Base-by-base conservation (phyloP, 805 yeast genomes). In the Myxozyma geophila region DNA sequence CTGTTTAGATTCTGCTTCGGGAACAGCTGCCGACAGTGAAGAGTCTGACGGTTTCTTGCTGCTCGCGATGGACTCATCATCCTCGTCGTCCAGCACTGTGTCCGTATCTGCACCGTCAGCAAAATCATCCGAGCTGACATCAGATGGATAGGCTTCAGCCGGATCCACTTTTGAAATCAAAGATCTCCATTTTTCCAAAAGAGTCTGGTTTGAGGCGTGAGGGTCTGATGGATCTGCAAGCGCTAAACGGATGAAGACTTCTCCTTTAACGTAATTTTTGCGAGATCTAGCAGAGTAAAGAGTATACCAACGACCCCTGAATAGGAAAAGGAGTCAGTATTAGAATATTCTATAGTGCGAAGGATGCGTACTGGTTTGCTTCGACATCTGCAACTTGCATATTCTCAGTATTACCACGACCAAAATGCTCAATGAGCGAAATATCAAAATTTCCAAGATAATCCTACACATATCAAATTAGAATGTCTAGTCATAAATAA, bases 401-500 rank as follows among this genome's bases (percentile, higher is more conserved):
- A n/a, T 13, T 7, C 10, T 23, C 54, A 19, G 51, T 40, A 10
- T 43, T 49, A 7, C 41, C 49, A 21, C 35, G n/a, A n/a, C 47
- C 55, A 36, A 66, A 66, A 7, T 51, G 59, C 37, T 66, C 62
- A 0, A 37, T 17, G 8, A 66, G 50, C n/a, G 64, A 59, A 33
- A 66, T 50, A 43, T 66, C 69, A 52, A 66, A 66, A 35, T 47
- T 64, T 13, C 69, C 69, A 33, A 66, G 49, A 37, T 66, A 66
- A 6, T 66, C 65, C 68, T 64, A 40, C 13, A 36, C 15, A 8
- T 15, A 17, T 39, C 44, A 37, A 46, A 28, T 15, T 17, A 44
- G 35, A 44, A 39, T n/a, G 33, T 19, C 47, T 21, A 23, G 7
- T 35, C 19, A 23, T 43, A n/a, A n/a, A n/a, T n/a, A n/a, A n/a